Conservation (phyloP, 352 stramenopile genomes). For the Pythium pyrilobum region DNA sequence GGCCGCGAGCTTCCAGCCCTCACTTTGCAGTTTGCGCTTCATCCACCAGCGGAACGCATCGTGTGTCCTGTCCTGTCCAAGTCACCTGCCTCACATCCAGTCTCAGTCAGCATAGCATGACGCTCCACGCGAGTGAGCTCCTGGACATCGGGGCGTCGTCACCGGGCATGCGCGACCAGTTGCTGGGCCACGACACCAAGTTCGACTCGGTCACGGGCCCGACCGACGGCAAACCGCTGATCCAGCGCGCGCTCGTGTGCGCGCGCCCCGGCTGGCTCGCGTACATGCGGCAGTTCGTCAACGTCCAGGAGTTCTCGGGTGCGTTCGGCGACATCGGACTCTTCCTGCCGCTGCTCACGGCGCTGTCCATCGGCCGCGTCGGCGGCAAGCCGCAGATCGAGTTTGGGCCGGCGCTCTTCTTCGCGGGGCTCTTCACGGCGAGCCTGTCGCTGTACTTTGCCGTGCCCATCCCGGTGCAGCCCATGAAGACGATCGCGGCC, state of each 20-base stretch:
- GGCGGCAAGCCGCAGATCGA: slow-evolving; percentile 70
- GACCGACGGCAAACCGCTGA: slow-evolving; percentile 34
- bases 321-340: slow-evolving; percentile 92
- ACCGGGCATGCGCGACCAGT: slow-evolving; percentile 27
- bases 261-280: slow-evolving; percentile 43
- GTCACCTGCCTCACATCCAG: no score
- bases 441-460: slow-evolving; percentile 85
- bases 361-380: slow-evolving; percentile 74
- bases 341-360: slow-evolving; percentile 92
- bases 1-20: no score
- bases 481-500: slow-evolving; percentile 93
- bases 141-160: slow-evolving; percentile 4
- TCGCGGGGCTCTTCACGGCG: slow-evolving; percentile 85
- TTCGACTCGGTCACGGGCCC: slow-evolving; percentile 42
- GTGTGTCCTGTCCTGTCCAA: no score
- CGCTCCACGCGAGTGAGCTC: slow-evolving; percentile 3
- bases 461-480: slow-evolving; percentile 93
- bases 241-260: slow-evolving; percentile 53
- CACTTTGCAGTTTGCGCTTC: no score
- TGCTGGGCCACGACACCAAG: slow-evolving; percentile 20
- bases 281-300: slow-evolving; percentile 67
- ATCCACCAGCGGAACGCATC: neutral
- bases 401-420: slow-evolving; percentile 90
- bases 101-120: no score
- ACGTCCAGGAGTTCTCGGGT: slow-evolving; percentile 79